Evolutionary conservation across 345 rosid species (phyloP), one percentile per base, ranked within the genome.

Genomic region (Euphorbia lathyris): DNA sequence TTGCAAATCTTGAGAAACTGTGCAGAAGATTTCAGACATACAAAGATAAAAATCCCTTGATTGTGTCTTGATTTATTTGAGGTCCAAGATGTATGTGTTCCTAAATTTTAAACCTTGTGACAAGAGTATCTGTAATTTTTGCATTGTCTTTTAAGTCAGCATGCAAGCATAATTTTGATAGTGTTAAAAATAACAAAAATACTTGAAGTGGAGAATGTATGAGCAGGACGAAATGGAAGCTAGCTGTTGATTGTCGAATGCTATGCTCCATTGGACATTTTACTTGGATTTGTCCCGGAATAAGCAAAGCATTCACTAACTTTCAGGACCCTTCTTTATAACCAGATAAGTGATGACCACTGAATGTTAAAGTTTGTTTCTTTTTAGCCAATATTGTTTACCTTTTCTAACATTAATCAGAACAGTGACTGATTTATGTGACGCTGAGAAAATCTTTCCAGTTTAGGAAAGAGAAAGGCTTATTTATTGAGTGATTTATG

Each of bases 31-130:
- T 84, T 76, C 83, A 70, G 56, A 74, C 79, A 69, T 78, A 79
- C 71, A 81, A 78, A 55, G 84, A 86, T 64, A 82, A 72, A 70
- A 95, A 90, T 71, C 97, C 97, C 2, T 55, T 92, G 78, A 78
- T 89, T n/a, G 10, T 65, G 20, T 47, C 68, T 48, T 65, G 57
- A 48, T 29, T 45, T 65, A 22, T 12, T 64, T 26, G 9, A 14
- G 22, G 2, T 4, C 51, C 56, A 26, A 11, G 13, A 34, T 36
- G 48, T 43, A 45, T 10, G 51, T 45, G 12, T 45, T 45, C 51
- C 51, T 45, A 14, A 13, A 45, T 45, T 45, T 26, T 32, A 8
- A 17, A 36, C 29, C 19, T 9, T n/a, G 48, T 9, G 17, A 43
- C 48, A n/a, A 43, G 27, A 61, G 19, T n/a, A 11, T 36, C 29